Conservation (phyloP, 1,284 basidiomycete species). For the Heterobasidion parviporum region DNA sequence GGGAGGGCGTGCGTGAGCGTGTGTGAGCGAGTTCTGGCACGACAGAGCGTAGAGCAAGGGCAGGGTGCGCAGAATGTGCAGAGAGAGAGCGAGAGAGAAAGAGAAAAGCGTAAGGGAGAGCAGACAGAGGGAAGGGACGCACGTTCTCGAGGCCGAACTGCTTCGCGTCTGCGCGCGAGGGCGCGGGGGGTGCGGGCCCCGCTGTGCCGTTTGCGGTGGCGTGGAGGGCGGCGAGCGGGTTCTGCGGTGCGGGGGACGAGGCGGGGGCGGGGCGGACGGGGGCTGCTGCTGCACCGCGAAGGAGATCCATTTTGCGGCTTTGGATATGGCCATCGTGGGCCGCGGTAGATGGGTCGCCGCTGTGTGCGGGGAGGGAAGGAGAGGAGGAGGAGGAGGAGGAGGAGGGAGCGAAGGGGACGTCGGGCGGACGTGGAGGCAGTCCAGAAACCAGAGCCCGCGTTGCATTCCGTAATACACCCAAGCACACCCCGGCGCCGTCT, state of each 20-base stretch:
- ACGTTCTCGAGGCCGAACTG: slow-evolving; percentile 93
- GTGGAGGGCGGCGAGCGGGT: background rate
- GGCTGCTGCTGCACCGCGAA: slow-evolving; percentile 13
- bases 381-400: too few species aligned
- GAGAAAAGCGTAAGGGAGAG: slow-evolving; percentile 7
- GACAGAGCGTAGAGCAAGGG: too few species aligned
- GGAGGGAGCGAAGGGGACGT: too few species aligned
- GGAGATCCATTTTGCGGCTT: slow-evolving; percentile 25
- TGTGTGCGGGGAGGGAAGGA: too few species aligned
- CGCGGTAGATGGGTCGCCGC: too few species aligned
- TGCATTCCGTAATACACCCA: too few species aligned
- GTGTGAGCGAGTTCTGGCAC: too few species aligned
- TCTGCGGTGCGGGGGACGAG: background rate
- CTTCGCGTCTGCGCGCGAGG: slow-evolving; percentile 44
- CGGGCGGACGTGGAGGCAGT: too few species aligned
- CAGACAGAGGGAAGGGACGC: slow-evolving; percentile 25
- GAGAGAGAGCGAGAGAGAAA: background rate
- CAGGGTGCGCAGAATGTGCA: too few species aligned
- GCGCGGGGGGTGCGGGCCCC: slow-evolving; percentile 5
- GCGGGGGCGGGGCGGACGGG: background rate
- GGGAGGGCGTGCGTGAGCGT: too few species aligned
- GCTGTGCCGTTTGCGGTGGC: slow-evolving; percentile 9
- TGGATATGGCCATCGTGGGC: slow-evolving; percentile 11
- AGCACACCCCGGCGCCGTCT: too few species aligned
- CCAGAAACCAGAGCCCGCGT: too few species aligned